Evolutionary conservation across 176 grass and related monocot species (phyloP), one percentile per base, ranked within the genome.

Genomic region (Avena insularis): DNA sequence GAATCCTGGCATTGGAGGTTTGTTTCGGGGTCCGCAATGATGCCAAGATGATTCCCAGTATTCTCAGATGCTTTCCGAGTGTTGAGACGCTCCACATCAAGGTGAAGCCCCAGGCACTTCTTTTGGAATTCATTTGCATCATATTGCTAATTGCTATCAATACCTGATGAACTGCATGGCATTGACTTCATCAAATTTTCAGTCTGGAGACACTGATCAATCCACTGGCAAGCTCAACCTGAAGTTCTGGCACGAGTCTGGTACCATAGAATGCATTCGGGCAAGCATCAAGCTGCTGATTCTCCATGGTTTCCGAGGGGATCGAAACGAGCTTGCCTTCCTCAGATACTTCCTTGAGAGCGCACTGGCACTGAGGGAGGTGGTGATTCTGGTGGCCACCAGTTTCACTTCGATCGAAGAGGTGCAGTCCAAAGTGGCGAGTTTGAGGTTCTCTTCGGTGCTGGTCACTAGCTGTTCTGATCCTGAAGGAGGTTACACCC

Each of bases 301-400:
- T 47, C 5, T 73, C 40, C 70, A 73, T 73, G 70, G 47, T 73
- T 73, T 73, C 70, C 43, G 20, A 73, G 70, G 70, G 69, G 70
- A 12, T 6, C 20, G 70, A 73, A 47, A 20, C 23, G 70, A 73
- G 40, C 70, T 21, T 4, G 10, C 70, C 19, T 73, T 73, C 70
- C 70, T 73, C 70, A 73, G 4, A 73, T 73, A 23, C 21, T 73
- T 73, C 3, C 0, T 47, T 21, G 70, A 48, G 70, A 73, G 4
- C 4, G 20, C 70, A 48, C 13, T 43, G 20, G 43, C 47, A 43
- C 70, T 73, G 20, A 13, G 47, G 43, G n/a, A 73, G 43, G 70
- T 21, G 70, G 16, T 73, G 40, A n/a, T 48, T 47, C 9, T 73
- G 4, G 4, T 73, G 70, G 20, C 10, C 10, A 5, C 0, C 4